phyloP scores from a whole-genome alignment of 2,329 filamentous ascomycete genomes.

The Fusarium foetens region DNA sequence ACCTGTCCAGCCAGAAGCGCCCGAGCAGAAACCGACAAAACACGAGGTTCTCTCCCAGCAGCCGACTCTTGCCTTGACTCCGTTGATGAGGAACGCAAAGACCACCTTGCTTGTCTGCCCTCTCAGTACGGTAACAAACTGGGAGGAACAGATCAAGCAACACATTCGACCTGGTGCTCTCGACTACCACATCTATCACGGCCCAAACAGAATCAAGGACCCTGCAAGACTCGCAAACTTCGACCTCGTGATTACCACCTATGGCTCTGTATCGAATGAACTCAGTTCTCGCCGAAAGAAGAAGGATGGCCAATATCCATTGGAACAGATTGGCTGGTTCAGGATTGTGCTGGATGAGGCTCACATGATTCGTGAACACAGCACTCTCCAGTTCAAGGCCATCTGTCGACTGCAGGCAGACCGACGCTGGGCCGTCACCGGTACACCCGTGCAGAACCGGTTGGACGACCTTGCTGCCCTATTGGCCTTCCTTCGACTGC shows the following conservation, averaged over 20 bases:
- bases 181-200: constrained; percentile 87
- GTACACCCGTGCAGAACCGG: constrained; percentile 93
- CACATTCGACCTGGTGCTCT: constrained; percentile 76
- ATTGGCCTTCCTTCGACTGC: constrained; percentile 84
- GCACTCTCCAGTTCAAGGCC: constrained; percentile 83
- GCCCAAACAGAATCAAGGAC: constrained; percentile 77
- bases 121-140: constrained; percentile 90
- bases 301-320: constrained; percentile 69
- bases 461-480: constrained; percentile 90
- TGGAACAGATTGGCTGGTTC: constrained; percentile 89
- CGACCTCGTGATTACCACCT: constrained; percentile 92
- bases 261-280: constrained; percentile 87
- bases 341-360: constrained; percentile 94
- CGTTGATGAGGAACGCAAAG: constrained; percentile 73
- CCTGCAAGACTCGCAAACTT: constrained; percentile 73
- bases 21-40: constrained; percentile 52
- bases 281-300: constrained; percentile 70
- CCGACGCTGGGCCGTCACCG: constrained; percentile 95
- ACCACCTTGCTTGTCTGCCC: constrained; percentile 90
- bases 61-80: constrained; percentile 59
- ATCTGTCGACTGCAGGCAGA: constrained; percentile 82
- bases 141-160: constrained; percentile 89
- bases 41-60: constrained; percentile 49
- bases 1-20: constrained; percentile 61
- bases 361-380: constrained; percentile 90